These are phyloP conservation scores for Ustilago lituana DNA, from an alignment of 1,284 basidiomycete species.

Conservation along the genomic window DNA sequence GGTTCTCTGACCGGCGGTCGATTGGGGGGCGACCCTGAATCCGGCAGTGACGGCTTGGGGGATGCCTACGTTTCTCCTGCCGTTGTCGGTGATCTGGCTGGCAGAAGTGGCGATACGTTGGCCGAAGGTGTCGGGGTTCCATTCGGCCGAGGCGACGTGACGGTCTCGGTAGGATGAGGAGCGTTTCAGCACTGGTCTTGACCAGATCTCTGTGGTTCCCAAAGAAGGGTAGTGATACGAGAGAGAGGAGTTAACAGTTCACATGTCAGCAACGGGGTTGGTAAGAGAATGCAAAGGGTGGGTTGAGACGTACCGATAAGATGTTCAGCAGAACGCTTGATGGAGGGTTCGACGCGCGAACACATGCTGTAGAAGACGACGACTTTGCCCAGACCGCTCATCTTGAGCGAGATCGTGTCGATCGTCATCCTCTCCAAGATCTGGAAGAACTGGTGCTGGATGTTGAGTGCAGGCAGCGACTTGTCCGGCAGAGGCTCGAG, in stretches of 20 bases:
- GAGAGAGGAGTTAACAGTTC: too few species aligned
- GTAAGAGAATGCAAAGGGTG: background rate
- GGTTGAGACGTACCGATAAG: conserved; percentile 77
- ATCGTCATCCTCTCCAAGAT: conserved; percentile 83
- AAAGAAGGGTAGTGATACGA: too few species aligned
- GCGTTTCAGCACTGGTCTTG: conserved; percentile 63
- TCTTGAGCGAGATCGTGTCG: conserved; percentile 88
- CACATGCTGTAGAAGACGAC: conserved; percentile 95
- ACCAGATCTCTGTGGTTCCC: conserved; percentile 55
- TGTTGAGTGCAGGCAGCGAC: conserved; percentile 92
- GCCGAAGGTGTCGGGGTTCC: conserved; percentile 46
- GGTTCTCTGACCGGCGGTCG: conserved; percentile 38
- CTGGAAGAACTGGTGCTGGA: conserved; percentile 90
- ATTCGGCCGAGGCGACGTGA: conserved; percentile 55
- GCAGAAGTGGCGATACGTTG: conserved; percentile 19
- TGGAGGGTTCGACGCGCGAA: conserved; percentile 80
- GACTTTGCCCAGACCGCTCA: conserved; percentile 88
- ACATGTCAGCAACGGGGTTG: background rate
- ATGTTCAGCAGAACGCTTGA: conserved; percentile 82
- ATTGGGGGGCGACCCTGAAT: conserved; percentile 55
- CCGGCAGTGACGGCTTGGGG: conserved; percentile 57
- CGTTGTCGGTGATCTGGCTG: conserved; percentile 14
- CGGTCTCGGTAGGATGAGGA: conserved; percentile 64
- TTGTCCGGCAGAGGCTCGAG: conserved; percentile 92
- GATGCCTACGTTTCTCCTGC: conserved; percentile 53